Evolutionary conservation across 2,329 filamentous ascomycete genomes (phyloP), one percentile per base, ranked within the genome.

Genomic region (Fusarium subtropicale): DNA sequence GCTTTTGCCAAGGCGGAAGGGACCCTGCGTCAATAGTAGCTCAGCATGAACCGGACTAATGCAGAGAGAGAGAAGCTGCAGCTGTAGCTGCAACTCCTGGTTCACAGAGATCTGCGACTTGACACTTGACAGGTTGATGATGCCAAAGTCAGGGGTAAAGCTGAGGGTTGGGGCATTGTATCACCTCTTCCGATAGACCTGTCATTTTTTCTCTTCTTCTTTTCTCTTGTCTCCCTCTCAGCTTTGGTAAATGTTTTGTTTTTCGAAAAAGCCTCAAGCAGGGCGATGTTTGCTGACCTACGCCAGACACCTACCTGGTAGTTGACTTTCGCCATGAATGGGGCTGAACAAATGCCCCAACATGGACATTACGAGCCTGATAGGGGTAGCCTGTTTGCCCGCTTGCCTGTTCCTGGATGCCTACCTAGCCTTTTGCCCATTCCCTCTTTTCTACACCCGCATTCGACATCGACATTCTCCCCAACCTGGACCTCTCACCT

Each of bases 21-120:
- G 51, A 52, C 67, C 66, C 66, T 70, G 66, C 66, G 28, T 64
- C n/a, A 24, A 46, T 36, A 51, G 18, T 36, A 36, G 33, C 33
- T 13, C 31, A 38, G 47, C 33, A 51, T 38, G 22, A 28, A 20
- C 47, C 10, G 18, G 24, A 33, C 61, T 65, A 65, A 48, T 65
- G 61, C 53, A 63, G 50, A 46, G 30, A 31, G 28, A 30, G 11
- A 12, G 28, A 30, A 12, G 28, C 28, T 30, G 31, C 24, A 62
- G 59, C 34, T 30, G 13, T 33, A 26, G 39, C 20, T 46, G 30
- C 33, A 45, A 26, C 30, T 31, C 20, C 11, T 53, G 34, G 46
- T 39, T 38, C 44, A 18, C 9, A 38, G 22, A 38, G 36, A 39
- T 45, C 51, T 34, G 20, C 45, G 30, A 60, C 15, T 42, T 55